Conservation (phyloP, 2,329 filamentous ascomycete species). For the Thielaviopsis ethacetica region DNA sequence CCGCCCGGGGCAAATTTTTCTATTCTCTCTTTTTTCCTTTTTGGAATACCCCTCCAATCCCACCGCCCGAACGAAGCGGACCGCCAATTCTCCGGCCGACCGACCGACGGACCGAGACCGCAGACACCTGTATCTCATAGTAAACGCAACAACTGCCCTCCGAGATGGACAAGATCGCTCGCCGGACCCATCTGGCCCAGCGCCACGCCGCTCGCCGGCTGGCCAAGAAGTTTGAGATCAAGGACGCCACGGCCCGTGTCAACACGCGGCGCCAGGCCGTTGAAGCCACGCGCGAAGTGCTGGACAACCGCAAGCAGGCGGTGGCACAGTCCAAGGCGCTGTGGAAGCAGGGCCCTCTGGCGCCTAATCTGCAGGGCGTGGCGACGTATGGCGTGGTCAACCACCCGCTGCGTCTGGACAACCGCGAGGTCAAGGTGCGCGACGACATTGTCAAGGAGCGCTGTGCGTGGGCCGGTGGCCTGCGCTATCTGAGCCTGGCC, state of each 20-base stretch:
- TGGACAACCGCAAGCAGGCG: constrained; percentile 14
- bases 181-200: constrained; percentile 49
- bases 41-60: too few species aligned
- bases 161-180: constrained; percentile 55
- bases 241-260: constrained; percentile 17
- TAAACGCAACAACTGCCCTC: not conserved
- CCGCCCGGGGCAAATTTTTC: too few species aligned
- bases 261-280: constrained; percentile 18
- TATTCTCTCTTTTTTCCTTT: too few species aligned
- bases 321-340: constrained; percentile 38
- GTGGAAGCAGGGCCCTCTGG: constrained; percentile 61
- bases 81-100: too few species aligned
- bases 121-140: not conserved
- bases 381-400: constrained; percentile 40
- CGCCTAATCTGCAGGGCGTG: constrained; percentile 58
- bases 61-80: too few species aligned
- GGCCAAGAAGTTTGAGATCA: constrained; percentile 23
- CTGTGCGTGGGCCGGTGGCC: constrained; percentile 38
- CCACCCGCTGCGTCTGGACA: constrained; percentile 10
- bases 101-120: too few species aligned
- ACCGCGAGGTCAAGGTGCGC: constrained; percentile 18
- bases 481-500: constrained; percentile 43
- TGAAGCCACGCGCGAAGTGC: constrained; percentile 16
- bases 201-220: constrained; percentile 39
- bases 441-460: constrained; percentile 25